Percentiles rank a stretch among this genome's conserved stretches.
Conservation (phyloP, 2,329 filamentous ascomycete genomes). For the Penicillium griseofulvum region DNA sequence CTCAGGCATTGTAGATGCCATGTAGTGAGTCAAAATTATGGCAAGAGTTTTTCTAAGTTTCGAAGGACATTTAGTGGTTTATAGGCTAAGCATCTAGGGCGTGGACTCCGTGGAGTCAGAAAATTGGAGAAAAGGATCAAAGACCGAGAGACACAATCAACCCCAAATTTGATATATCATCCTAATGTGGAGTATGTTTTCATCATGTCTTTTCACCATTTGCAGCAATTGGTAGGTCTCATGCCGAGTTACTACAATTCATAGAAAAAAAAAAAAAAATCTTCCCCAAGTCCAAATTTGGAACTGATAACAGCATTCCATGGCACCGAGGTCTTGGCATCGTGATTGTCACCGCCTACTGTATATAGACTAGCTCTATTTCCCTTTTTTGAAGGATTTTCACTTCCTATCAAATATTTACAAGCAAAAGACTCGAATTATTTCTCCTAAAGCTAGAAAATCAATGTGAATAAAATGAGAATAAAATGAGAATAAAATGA, state of each 20-base stretch:
- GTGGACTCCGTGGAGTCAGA: constrained; percentile 1
- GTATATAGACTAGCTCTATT: background rate
- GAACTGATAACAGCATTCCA: background rate
- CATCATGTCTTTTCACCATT: too few species aligned
- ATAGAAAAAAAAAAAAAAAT: too few species aligned
- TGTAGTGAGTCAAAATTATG: background rate
- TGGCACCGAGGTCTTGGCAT: background rate
- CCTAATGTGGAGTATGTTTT: background rate
- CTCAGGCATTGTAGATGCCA: background rate
- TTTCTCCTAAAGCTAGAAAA: background rate
- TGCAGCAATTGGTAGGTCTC: background rate
- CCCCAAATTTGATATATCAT: background rate
- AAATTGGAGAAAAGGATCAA: background rate
- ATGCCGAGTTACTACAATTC: background rate
- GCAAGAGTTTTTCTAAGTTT: background rate
- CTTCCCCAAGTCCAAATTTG: background rate
- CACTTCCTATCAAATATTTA: background rate
- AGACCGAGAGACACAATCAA: background rate
- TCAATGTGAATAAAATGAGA: background rate
- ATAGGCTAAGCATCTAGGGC: constrained; percentile 1
- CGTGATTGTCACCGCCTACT: background rate
- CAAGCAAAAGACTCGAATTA: background rate
- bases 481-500: too few species aligned
- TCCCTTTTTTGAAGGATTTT: background rate
- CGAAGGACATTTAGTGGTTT: background rate